These are phyloP conservation scores for Cystobasidium onofrii DNA, from an alignment of 768 basidiomycete species.

Conservation along the genomic window DNA sequence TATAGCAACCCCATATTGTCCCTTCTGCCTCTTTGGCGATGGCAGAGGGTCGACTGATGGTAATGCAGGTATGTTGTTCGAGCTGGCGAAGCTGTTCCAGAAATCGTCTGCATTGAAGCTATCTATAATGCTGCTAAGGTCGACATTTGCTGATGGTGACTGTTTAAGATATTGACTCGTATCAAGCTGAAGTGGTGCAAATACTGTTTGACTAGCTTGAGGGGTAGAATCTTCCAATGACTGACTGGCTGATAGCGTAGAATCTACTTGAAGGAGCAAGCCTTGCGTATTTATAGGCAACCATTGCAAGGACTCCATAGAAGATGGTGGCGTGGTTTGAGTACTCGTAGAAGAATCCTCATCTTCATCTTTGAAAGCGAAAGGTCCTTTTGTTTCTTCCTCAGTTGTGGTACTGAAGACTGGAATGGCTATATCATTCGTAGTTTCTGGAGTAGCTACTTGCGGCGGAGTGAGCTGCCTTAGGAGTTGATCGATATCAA, in stretches of 20 bases:
- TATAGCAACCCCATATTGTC: neutral
- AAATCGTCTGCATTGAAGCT: neutral
- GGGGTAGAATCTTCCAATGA: neutral
- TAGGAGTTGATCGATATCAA: conserved; percentile 2
- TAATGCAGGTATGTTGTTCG: neutral
- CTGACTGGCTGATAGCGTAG: neutral
- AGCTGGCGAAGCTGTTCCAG: neutral
- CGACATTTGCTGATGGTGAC: neutral
- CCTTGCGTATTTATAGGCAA: conserved; percentile 1
- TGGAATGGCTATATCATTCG: neutral
- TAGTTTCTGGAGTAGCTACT: neutral
- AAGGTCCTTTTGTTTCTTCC: neutral
- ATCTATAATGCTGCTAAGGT: neutral
- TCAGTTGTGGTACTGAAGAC: neutral
- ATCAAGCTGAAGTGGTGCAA: conserved; percentile 6
- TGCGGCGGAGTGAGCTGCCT: neutral
- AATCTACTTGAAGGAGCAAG: neutral
- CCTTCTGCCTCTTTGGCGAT: neutral
- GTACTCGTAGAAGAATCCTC: neutral
- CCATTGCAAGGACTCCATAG: conserved; percentile 1
- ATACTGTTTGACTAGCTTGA: neutral
- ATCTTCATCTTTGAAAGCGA: neutral
- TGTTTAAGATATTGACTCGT: neutral
- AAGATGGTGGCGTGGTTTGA: neutral
- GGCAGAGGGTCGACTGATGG: neutral